Conservation (phyloP, 108 stramenopile species). For the Chaetoceros muelleri region DNA sequence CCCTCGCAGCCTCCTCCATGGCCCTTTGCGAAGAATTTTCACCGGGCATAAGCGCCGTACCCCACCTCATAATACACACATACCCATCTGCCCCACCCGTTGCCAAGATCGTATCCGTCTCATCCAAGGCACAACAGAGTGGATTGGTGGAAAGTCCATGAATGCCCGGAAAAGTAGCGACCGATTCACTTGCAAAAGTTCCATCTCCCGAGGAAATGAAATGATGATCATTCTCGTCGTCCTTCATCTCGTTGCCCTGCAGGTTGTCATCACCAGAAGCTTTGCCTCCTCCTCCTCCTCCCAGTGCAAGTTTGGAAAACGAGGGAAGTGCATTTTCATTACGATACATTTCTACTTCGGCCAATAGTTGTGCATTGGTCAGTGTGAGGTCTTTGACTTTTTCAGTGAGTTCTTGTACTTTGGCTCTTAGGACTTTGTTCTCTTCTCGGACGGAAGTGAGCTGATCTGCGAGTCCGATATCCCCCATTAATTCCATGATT, state of each 20-base stretch:
- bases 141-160: constrained; percentile 46
- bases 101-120: constrained; percentile 53
- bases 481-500: constrained; percentile 73
- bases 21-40: constrained; percentile 23
- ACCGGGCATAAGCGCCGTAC: constrained; percentile 32
- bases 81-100: constrained; percentile 70
- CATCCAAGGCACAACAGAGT: constrained; percentile 50
- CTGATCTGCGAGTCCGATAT: constrained; percentile 66
- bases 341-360: constrained; percentile 73
- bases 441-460: constrained; percentile 71
- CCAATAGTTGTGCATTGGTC: constrained; percentile 56
- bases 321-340: constrained; percentile 23
- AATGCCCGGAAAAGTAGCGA: constrained; percentile 33
- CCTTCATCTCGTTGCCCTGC: background rate
- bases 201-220: constrained; percentile 70
- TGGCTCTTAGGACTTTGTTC: constrained; percentile 59
- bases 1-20: constrained; percentile 20
- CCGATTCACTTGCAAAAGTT: constrained; percentile 29
- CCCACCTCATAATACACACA: constrained; percentile 47
- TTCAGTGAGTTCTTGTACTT: constrained; percentile 44
- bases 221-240: constrained; percentile 27
- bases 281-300: background rate
- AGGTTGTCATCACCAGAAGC: constrained; percentile 11
- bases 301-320: constrained; percentile 1
- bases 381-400: constrained; percentile 39